These are phyloP conservation scores for Marasmius fiardii DNA, from an alignment of 1,284 basidiomycete genomes.

Conservation along the genomic window DNA sequence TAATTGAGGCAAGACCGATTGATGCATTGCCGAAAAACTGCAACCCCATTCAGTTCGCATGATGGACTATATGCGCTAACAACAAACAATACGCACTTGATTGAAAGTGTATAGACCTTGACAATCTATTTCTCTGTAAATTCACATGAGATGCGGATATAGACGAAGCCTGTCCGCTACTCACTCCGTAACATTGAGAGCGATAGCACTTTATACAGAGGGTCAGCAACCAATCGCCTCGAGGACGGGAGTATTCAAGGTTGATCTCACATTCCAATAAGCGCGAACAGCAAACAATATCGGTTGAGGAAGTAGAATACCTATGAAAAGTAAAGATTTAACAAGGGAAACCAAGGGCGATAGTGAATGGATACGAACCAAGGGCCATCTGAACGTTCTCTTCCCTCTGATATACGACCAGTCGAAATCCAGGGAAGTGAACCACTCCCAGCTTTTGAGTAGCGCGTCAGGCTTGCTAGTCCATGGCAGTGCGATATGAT, in stretches of 20 bases:
- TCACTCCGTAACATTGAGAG: conserved; percentile 54
- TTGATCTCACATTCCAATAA: conserved; percentile 64
- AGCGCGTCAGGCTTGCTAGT: conserved; percentile 5
- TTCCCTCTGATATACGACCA: conserved; percentile 60
- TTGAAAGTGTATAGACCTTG: conserved; percentile 74
- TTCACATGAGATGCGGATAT: neutral
- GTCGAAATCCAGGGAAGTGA: conserved; percentile 64
- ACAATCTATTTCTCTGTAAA: conserved; percentile 55
- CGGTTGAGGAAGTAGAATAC: conserved; percentile 73
- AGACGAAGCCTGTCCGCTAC: conserved; percentile 11
- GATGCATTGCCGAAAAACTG: conserved; percentile 61
- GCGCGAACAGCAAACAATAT: conserved; percentile 63
- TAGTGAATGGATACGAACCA: conserved; percentile 34
- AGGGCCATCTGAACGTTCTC: conserved; percentile 59
- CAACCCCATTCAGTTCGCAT: neutral
- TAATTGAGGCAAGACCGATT: conserved; percentile 74
- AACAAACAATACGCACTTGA: conserved; percentile 36
- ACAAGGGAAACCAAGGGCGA: conserved; percentile 3
- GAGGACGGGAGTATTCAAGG: neutral
- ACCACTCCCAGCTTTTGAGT: conserved; percentile 59
- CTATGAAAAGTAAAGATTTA: conserved; percentile 29
- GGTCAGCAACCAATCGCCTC: conserved; percentile 7
- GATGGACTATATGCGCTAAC: conserved; percentile 1
- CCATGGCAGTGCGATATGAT: conserved; percentile 3
- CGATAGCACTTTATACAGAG: conserved; percentile 40